phyloP scores from a whole-genome alignment of 176 grass and related monocot genomes.

The Themeda triandra region DNA sequence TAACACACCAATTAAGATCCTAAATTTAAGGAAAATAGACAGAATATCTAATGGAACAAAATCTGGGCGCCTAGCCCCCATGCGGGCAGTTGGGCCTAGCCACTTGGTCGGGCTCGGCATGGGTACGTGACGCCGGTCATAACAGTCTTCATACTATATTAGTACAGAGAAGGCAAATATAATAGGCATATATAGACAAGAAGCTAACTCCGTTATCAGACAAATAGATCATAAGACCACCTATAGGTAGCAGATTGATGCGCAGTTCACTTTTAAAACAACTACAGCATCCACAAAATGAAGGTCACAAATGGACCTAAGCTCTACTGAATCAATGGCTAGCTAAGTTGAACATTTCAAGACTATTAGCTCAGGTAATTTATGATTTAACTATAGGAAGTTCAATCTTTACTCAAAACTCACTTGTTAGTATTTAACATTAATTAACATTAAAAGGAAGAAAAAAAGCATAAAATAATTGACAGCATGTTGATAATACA shows the following conservation, averaged over 20 bases:
- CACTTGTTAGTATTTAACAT: too few relatives aligned
- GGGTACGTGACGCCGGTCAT: too few relatives aligned
- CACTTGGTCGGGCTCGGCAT: too few relatives aligned
- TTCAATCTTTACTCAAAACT: neutral
- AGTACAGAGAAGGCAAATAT: neutral
- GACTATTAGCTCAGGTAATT: neutral
- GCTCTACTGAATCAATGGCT: neutral
- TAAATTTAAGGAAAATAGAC: too few relatives aligned
- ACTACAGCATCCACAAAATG: slow-evolving; percentile 4
- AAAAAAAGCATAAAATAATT: neutral
- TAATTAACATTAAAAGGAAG: neutral
- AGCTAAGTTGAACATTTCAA: slow-evolving; percentile 17
- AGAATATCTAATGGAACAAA: too few relatives aligned
- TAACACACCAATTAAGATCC: too few relatives aligned
- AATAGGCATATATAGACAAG: neutral
- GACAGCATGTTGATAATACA: too few relatives aligned
- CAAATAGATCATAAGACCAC: neutral
- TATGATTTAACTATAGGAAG: neutral
- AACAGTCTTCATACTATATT: neutral
- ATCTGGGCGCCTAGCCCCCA: too few relatives aligned
- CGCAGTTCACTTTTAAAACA: neutral
- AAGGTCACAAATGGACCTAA: slow-evolving; percentile 12
- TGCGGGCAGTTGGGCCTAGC: too few relatives aligned
- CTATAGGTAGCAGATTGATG: slow-evolving; percentile 14
- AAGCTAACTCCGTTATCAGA: neutral